Conservation (phyloP, 1,284 basidiomycete genomes). For the Ustilago crameri region DNA sequence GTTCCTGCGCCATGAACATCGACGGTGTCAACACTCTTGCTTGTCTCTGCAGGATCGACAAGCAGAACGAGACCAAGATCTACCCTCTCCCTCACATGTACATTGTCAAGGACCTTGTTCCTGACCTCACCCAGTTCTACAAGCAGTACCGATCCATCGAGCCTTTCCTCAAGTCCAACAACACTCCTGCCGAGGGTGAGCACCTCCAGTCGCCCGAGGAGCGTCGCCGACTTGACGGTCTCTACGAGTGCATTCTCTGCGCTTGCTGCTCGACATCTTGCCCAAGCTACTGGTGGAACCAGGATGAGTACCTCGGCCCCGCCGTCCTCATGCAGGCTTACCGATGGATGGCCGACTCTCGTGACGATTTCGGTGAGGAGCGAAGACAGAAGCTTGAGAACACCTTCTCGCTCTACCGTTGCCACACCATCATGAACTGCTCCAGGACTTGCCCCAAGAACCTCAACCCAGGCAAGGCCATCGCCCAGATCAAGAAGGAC, state of each 20-base stretch:
- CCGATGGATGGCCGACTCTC: constrained; percentile 96
- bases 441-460: constrained; percentile 94
- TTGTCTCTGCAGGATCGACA: constrained; percentile 95
- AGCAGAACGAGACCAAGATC: constrained; percentile 79
- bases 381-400: constrained; percentile 94
- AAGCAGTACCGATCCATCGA: constrained; percentile 99
- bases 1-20: constrained; percentile 99
- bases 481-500: constrained; percentile 67
- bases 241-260: constrained; percentile 79
- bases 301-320: constrained; percentile 96
- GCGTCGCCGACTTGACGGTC: constrained; percentile 92
- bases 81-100: constrained; percentile 99
- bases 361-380: constrained; percentile 82
- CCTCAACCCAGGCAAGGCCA: constrained; percentile 74
- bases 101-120: constrained; percentile 97
- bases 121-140: constrained; percentile 87
- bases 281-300: constrained; percentile 96
- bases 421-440: constrained; percentile 92
- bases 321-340: constrained; percentile 86
- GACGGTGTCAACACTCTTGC: constrained; percentile 94
- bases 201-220: constrained; percentile 90
- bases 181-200: constrained; percentile 73
- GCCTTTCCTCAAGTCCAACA: constrained; percentile 68
- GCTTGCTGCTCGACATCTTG: constrained; percentile 91
- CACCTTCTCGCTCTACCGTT: constrained; percentile 86